A percentile compares a stretch with the other conserved stretches of the same genome.
Evolutionary conservation across 257 asterid genomes (phyloP).

Genomic region (Solanum chmielewskii): DNA sequence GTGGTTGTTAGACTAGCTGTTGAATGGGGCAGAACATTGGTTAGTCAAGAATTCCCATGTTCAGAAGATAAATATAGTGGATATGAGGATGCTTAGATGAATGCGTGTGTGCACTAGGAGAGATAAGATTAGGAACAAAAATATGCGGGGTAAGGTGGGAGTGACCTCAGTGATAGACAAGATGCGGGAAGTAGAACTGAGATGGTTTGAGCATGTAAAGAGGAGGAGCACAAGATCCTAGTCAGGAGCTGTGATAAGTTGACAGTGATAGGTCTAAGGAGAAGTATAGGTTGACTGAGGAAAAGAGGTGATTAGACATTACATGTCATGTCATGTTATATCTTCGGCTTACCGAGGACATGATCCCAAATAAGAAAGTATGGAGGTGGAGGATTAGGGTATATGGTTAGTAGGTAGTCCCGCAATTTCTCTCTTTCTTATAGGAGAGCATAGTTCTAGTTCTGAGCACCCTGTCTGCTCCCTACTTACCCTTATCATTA

Average conservation of each 20-base stretch:
- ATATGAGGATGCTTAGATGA: not conserved
- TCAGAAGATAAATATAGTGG: not conserved
- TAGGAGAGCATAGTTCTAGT: not conserved
- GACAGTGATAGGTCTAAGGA: not conserved
- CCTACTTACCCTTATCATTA: not conserved
- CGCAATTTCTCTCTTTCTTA: not conserved
- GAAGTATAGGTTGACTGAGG: not conserved
- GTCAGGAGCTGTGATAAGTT: not conserved
- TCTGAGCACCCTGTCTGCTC: not conserved
- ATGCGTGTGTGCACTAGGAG: not conserved
- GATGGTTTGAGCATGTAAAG: not conserved
- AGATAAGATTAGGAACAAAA: not conserved
- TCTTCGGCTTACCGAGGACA: not conserved
- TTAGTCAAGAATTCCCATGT: not conserved
- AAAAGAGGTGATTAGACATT: not conserved
- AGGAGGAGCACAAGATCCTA: not conserved
- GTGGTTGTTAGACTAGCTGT: not conserved
- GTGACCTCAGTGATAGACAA: not conserved
- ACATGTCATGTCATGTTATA: not conserved
- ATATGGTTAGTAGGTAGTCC: not conserved
- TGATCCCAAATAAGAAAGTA: not conserved
- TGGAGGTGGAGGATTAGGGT: not conserved
- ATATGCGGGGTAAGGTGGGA: not conserved
- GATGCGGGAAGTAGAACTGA: not conserved
- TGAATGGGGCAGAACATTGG: not conserved